phyloP scores from a whole-genome alignment of 495 filamentous ascomycete genomes.

The Talaromyces proteolyticus region DNA sequence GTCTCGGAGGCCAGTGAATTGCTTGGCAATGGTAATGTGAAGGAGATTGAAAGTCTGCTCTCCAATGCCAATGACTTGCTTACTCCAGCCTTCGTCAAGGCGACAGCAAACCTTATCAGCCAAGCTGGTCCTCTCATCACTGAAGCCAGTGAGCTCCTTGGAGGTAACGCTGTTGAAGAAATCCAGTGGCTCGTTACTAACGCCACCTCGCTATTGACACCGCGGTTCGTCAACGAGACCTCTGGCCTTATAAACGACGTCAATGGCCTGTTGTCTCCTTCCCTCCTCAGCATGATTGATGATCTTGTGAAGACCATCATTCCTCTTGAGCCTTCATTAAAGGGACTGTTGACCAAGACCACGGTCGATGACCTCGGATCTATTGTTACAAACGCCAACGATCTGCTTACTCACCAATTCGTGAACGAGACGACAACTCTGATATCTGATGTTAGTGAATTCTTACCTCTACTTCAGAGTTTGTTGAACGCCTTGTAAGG shows the following conservation, averaged over 20 bases:
- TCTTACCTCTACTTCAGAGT: slow-evolving; percentile 20
- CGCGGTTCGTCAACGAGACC: slow-evolving; percentile 25
- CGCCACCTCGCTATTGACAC: slow-evolving; percentile 27
- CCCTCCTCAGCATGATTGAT: slow-evolving; percentile 30
- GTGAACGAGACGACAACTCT: slow-evolving; percentile 28
- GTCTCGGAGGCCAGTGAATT: slow-evolving; percentile 15
- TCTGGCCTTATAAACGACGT: slow-evolving; percentile 26
- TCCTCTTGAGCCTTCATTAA: slow-evolving; percentile 22
- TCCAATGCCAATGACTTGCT: slow-evolving; percentile 30
- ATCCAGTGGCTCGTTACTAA: slow-evolving; percentile 30
- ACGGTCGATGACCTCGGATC: slow-evolving; percentile 28
- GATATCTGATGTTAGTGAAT: slow-evolving; percentile 19
- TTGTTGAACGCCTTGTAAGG: slow-evolving; percentile 21
- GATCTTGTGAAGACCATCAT: slow-evolving; percentile 25
- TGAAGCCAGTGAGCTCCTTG: slow-evolving; percentile 12
- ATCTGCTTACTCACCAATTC: slow-evolving; percentile 31
- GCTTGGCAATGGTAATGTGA: neutral
- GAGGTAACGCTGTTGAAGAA: slow-evolving; percentile 8
- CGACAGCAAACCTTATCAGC: slow-evolving; percentile 23
- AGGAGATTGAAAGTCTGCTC: slow-evolving; percentile 29
- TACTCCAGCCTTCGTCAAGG: slow-evolving; percentile 24
- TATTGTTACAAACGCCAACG: slow-evolving; percentile 34
- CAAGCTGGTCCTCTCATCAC: slow-evolving; percentile 20
- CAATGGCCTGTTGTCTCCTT: slow-evolving; percentile 29
- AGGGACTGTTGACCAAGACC: slow-evolving; percentile 26